Evolutionary conservation across 768 basidiomycete species (phyloP).

Genomic region (Leccinum subgranulosum): DNA sequence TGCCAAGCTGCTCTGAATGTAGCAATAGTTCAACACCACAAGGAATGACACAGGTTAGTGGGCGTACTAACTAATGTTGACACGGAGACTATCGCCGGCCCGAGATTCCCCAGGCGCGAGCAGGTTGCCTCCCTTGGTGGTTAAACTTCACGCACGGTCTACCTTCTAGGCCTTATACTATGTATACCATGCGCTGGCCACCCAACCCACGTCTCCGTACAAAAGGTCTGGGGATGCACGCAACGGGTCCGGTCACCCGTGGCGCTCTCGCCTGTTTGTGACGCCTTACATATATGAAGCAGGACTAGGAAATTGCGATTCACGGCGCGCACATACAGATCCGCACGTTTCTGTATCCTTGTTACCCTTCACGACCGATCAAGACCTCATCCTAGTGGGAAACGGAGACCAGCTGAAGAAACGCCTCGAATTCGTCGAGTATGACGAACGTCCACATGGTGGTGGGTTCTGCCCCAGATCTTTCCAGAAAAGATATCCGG

Average conservation of each 20-base stretch:
- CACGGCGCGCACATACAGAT: constrained; percentile 4
- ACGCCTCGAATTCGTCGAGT: constrained; percentile 22
- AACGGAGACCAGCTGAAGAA: constrained; percentile 10
- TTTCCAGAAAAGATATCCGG: constrained; percentile 11
- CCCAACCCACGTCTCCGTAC: background rate
- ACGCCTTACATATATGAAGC: too few relatives aligned
- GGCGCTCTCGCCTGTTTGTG: too few relatives aligned
- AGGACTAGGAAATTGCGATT: too few relatives aligned
- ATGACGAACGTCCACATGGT: constrained; percentile 20
- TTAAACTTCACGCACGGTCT: background rate
- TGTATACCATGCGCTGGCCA: background rate
- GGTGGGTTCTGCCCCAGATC: constrained; percentile 14
- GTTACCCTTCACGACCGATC: constrained; percentile 9
- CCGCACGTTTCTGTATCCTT: constrained; percentile 18
- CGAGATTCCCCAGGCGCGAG: background rate
- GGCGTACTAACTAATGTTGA: background rate
- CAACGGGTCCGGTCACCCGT: background rate
- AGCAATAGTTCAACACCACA: background rate
- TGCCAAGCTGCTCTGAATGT: background rate
- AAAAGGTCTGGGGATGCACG: background rate
- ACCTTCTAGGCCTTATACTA: background rate
- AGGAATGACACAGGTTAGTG: background rate
- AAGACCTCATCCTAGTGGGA: constrained; percentile 22
- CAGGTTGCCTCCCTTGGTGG: background rate
- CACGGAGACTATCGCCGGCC: background rate